phyloP scores from a whole-genome alignment of 441 rosid species.

The Corymbia calophylla region DNA sequence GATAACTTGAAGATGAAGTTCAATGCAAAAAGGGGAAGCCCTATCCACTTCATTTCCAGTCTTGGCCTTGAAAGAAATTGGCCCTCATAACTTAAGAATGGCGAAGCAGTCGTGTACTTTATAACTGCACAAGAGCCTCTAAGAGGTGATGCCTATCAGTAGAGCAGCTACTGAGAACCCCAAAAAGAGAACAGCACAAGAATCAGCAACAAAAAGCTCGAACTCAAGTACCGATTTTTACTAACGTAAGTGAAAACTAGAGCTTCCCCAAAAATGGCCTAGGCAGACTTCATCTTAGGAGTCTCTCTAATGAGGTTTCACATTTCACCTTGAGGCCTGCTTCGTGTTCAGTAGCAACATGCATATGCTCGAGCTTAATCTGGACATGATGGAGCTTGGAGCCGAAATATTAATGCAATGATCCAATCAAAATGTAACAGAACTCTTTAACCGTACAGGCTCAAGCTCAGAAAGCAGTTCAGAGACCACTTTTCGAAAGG shows the following conservation, averaged over 20 bases:
- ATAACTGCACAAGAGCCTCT: neutral
- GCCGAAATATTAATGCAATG: neutral
- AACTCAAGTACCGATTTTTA: neutral
- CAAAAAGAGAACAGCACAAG: neutral
- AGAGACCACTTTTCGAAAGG: constrained; percentile 50
- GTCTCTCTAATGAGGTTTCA: neutral
- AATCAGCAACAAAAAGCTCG: neutral
- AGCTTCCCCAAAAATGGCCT: neutral
- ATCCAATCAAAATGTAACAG: constrained; percentile 35
- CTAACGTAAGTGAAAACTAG: neutral
- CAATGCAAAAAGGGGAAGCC: neutral
- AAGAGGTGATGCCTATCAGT: neutral
- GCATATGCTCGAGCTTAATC: neutral
- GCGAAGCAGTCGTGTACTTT: neutral
- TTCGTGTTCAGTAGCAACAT: neutral
- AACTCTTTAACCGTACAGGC: constrained; percentile 29
- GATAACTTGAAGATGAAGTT: neutral
- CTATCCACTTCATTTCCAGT: neutral
- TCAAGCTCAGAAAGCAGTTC: constrained; percentile 60
- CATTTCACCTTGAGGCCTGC: neutral
- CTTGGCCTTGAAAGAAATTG: neutral
- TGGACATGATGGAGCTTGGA: neutral
- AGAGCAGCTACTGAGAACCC: neutral
- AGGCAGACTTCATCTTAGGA: neutral
- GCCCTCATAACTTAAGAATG: neutral